Percentiles rank a stretch among this genome's conserved stretches.
Evolutionary conservation across 2,329 filamentous ascomycete genomes (phyloP).

Genomic region (Emmonsiellopsis sp.): DNA sequence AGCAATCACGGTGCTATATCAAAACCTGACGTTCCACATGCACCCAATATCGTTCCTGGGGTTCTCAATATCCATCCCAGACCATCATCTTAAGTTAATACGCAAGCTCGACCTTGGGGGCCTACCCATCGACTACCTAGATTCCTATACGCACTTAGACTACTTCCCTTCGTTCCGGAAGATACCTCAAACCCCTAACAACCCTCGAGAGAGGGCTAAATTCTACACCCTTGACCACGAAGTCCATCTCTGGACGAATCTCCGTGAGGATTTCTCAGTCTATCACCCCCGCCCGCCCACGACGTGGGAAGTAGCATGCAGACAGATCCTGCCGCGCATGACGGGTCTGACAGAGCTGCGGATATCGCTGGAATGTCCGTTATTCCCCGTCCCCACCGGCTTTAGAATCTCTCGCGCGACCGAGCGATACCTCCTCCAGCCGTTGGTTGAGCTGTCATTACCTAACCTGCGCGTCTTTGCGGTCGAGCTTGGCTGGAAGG

Average conservation of each 20-base stretch:
- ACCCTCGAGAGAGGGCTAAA: no score
- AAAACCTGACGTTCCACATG: not conserved
- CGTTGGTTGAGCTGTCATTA: not conserved
- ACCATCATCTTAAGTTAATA: not conserved
- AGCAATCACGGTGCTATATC: not conserved
- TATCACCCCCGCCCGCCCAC: not conserved
- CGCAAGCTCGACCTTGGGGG: not conserved
- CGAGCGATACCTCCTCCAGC: not conserved
- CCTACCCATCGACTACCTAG: not conserved
- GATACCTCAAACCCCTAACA: not conserved
- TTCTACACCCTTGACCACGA: not conserved
- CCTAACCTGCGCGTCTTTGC: not conserved
- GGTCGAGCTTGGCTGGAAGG: not conserved
- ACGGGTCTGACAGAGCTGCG: not conserved
- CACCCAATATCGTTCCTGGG: not conserved
- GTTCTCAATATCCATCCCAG: not conserved
- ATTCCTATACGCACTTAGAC: not conserved
- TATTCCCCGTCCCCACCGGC: no score
- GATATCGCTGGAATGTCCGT: not conserved
- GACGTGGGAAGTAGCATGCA: not conserved
- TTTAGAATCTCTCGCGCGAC: not conserved
- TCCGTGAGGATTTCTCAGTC: not conserved
- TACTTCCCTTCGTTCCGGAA: not conserved
- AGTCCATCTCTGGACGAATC: not conserved
- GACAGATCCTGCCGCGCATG: not conserved